A percentile compares a stretch with the other conserved stretches of the same genome.
Evolutionary conservation across 495 filamentous ascomycete genomes (phyloP).

Genomic region (Annulohypoxylon maeteangense): DNA sequence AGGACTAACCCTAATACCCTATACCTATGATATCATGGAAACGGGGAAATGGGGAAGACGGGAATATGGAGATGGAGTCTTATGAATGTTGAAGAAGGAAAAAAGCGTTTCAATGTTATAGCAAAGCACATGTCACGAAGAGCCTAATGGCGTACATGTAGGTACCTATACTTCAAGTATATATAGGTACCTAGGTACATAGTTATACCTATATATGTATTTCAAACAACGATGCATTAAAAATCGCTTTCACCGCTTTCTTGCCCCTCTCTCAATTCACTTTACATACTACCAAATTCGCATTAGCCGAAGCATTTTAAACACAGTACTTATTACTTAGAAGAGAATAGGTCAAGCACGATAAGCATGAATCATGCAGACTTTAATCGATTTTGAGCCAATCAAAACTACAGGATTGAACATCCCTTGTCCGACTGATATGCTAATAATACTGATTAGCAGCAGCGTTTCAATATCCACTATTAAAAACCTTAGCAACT

Average conservation of each 20-base stretch:
- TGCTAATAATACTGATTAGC: background rate
- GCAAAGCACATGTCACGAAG: no score
- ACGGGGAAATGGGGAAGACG: no score
- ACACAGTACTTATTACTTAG: conserved; percentile 6
- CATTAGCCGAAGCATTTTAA: no score
- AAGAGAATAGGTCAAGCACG: background rate
- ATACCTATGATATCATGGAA: no score
- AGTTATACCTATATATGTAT: background rate
- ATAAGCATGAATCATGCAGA: conserved; percentile 31
- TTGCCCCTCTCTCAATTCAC: background rate
- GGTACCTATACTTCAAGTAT: no score
- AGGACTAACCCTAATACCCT: no score
- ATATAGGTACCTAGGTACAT: background rate
- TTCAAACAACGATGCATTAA: background rate
- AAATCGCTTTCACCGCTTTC: conserved; percentile 26
- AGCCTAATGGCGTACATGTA: no score
- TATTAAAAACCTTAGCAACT: conserved; percentile 5
- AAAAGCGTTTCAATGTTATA: no score
- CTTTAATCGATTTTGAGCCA: background rate
- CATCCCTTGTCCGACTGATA: conserved; percentile 1
- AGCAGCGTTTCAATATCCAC: conserved; percentile 3
- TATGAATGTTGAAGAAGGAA: no score
- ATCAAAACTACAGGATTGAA: background rate
- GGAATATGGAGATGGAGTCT: no score
- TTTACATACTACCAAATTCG: conserved; percentile 7